phyloP scores from a whole-genome alignment of 768 basidiomycete species.

The Pisolithus tinctorius region DNA sequence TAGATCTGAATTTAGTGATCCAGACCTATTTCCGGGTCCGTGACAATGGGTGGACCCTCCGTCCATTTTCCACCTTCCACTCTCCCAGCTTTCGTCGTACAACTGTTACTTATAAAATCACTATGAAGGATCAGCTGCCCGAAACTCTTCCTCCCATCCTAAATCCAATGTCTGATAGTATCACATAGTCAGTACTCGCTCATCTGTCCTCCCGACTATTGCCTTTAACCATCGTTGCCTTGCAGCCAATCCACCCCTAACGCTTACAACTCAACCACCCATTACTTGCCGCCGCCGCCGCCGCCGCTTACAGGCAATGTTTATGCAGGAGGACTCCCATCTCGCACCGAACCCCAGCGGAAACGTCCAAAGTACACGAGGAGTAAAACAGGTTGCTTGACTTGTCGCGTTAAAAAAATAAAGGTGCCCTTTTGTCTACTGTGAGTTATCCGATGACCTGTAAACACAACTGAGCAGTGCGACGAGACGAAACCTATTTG shows the following conservation, averaged over 20 bases:
- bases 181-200: slow-evolving; percentile 44
- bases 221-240: slow-evolving; percentile 15
- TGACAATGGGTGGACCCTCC: slow-evolving; percentile 33
- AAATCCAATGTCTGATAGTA: slow-evolving; percentile 43
- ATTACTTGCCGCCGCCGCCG: slow-evolving; percentile 30
- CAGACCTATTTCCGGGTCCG: slow-evolving; percentile 36
- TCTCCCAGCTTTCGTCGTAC: slow-evolving; percentile 24
- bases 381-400: slow-evolving; percentile 91
- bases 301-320: slow-evolving; percentile 28
- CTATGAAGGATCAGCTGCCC: slow-evolving; percentile 35
- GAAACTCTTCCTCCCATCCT: slow-evolving; percentile 32
- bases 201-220: slow-evolving; percentile 3
- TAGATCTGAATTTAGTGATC: slow-evolving; percentile 68
- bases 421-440: slow-evolving; percentile 52
- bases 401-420: slow-evolving; percentile 91
- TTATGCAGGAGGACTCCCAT: slow-evolving; percentile 40
- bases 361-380: slow-evolving; percentile 91
- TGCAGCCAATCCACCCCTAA: slow-evolving; percentile 32
- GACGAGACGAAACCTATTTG: slow-evolving; percentile 88
- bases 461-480: slow-evolving; percentile 44
- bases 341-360: slow-evolving; percentile 47
- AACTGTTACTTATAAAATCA: slow-evolving; percentile 43
- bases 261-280: slow-evolving; percentile 34
- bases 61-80: slow-evolving; percentile 34
- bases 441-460: neutral